A percentile compares a stretch with the other conserved stretches of the same genome.
Conservation (phyloP, 768 basidiomycete genomes). For the Cystobasidium ongulense region DNA sequence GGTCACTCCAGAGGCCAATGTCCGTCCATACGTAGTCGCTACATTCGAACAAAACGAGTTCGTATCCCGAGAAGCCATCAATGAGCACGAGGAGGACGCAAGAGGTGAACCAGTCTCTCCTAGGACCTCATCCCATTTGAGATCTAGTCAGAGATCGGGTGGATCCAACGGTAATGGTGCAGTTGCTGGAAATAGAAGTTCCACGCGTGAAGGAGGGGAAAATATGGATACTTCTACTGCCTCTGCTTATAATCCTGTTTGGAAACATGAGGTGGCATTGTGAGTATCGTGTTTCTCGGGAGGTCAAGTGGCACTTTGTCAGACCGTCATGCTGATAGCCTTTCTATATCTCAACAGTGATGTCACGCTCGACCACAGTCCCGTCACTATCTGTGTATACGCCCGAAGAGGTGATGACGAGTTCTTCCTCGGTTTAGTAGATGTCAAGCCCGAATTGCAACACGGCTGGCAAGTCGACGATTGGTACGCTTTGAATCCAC, state of each 20-base stretch:
- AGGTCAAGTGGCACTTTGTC: no score
- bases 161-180: neutral
- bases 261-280: slow-evolving; percentile 99
- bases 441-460: slow-evolving; percentile 80
- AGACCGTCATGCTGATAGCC: neutral
- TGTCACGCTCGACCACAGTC: slow-evolving; percentile 76
- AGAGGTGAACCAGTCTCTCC: slow-evolving; percentile 57
- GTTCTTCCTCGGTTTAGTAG: slow-evolving; percentile 79
- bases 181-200: neutral
- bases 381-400: slow-evolving; percentile 81
- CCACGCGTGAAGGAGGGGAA: slow-evolving; percentile 10
- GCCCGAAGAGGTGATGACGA: slow-evolving; percentile 66
- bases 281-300: no score
- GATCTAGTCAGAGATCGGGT: slow-evolving; percentile 6
- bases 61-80: slow-evolving; percentile 75
- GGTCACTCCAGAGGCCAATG: slow-evolving; percentile 57
- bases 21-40: slow-evolving; percentile 86
- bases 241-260: slow-evolving; percentile 67
- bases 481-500: slow-evolving; percentile 36
- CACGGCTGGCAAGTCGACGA: slow-evolving; percentile 53
- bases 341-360: slow-evolving; percentile 55
- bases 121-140: neutral
- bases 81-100: slow-evolving; percentile 60
- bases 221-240: neutral
- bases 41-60: slow-evolving; percentile 99